Evolutionary conservation across 345 rosid genomes (phyloP).

Genomic region (Psidium guajava): DNA sequence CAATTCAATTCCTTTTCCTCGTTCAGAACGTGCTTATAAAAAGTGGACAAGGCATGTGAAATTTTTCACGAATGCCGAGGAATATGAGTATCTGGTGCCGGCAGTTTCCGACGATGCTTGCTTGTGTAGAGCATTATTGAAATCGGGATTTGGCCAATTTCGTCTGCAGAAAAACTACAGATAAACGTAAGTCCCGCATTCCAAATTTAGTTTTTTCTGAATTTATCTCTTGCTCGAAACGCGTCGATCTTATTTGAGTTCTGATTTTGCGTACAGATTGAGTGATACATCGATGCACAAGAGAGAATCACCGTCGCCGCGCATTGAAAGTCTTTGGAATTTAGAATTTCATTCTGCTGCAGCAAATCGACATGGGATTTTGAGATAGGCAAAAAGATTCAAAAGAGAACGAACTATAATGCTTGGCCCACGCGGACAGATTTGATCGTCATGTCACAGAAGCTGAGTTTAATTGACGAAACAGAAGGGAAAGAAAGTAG

Average conservation of each 20-base stretch:
- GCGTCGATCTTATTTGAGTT: background rate
- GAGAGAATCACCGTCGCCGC: background rate
- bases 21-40: rapidly evolving
- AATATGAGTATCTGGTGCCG: background rate
- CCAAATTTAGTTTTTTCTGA: background rate
- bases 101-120: background rate
- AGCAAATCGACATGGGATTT: background rate
- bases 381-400: background rate
- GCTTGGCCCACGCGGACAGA: background rate
- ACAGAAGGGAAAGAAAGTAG: background rate
- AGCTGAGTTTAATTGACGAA: background rate
- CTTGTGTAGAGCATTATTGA: background rate
- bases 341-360: background rate
- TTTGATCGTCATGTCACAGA: background rate
- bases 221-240: background rate
- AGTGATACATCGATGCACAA: background rate
- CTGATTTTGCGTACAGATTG: background rate
- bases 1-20: background rate
- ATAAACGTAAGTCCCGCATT: background rate
- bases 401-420: background rate
- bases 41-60: background rate
- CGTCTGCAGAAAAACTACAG: background rate
- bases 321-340: too few relatives aligned
- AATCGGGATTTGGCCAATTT: too few relatives aligned
- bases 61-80: background rate